These are phyloP conservation scores for Themeda triandra DNA, from an alignment of 176 grass and related monocot genomes.

Conservation along the genomic window DNA sequence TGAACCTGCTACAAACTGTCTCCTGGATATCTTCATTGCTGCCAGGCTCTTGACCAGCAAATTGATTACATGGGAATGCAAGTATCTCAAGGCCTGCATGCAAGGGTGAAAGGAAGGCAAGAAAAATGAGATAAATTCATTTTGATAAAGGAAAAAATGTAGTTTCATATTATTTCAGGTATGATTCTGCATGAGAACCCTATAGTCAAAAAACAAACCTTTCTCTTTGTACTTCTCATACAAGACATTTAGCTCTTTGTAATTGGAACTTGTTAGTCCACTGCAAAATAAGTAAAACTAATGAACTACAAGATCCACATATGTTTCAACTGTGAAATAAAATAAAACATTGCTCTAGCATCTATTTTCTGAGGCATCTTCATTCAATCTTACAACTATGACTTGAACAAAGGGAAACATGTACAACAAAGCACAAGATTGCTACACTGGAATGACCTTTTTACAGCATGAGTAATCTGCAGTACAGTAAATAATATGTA, in stretches of 20 bases:
- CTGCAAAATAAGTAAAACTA: conserved; percentile 38
- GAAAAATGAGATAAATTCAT: neutral
- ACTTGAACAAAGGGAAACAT: neutral
- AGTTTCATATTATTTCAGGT: neutral
- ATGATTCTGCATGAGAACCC: neutral
- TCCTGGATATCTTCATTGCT: conserved; percentile 69
- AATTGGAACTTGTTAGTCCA: conserved; percentile 67
- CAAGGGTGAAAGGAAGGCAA: neutral
- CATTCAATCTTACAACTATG: neutral
- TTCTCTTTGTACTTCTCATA: conserved; percentile 65
- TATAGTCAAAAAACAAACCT: conserved; percentile 23
- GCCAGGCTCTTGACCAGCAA: conserved; percentile 70
- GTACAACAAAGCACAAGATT: neutral
- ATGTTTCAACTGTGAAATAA: neutral
- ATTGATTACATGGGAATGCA: conserved; percentile 82
- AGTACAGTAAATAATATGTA: neutral
- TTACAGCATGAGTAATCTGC: neutral
- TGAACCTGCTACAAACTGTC: conserved; percentile 60
- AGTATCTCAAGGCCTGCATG: conserved; percentile 61
- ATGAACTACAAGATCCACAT: neutral
- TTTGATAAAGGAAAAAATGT: neutral
- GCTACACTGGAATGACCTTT: neutral
- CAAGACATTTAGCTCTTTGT: conserved; percentile 67
- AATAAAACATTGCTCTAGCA: neutral
- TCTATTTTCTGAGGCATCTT: neutral